Evolutionary conservation across 2,329 filamentous ascomycete species (phyloP).

Genomic region (Talaromyces funiculosus): DNA sequence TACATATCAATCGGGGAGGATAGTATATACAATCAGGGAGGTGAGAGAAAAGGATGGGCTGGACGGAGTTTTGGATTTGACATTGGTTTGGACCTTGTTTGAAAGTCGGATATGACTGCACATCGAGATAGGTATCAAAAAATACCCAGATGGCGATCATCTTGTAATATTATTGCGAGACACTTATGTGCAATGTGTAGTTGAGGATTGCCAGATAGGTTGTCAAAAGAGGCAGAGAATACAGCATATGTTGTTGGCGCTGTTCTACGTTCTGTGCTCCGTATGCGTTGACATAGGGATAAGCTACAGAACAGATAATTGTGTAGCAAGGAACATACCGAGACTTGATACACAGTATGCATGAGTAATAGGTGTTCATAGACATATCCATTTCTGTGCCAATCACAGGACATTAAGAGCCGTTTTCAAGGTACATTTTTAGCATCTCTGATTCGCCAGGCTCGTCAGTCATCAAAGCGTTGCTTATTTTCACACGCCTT

Average conservation of each 20-base stretch:
- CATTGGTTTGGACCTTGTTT: not conserved
- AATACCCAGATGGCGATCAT: not conserved
- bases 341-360: no score
- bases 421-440: not conserved
- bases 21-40: not conserved
- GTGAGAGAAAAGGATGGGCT: not conserved
- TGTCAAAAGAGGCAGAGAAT: not conserved
- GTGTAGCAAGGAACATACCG: not conserved
- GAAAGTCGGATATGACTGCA: not conserved
- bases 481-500: not conserved
- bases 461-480: not conserved
- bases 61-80: not conserved
- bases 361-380: no score
- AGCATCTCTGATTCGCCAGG: not conserved
- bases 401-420: not conserved
- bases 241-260: not conserved
- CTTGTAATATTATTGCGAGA: not conserved
- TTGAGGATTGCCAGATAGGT: not conserved
- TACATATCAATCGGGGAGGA: not conserved
- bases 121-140: not conserved
- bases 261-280: not conserved
- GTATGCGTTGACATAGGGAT: not conserved
- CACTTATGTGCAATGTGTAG: not conserved
- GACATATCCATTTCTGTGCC: not conserved
- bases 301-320: not conserved